phyloP scores from a whole-genome alignment of 225 moss, liverwort and hornwort genomes.

The Rhytidiadelphus loreus region DNA sequence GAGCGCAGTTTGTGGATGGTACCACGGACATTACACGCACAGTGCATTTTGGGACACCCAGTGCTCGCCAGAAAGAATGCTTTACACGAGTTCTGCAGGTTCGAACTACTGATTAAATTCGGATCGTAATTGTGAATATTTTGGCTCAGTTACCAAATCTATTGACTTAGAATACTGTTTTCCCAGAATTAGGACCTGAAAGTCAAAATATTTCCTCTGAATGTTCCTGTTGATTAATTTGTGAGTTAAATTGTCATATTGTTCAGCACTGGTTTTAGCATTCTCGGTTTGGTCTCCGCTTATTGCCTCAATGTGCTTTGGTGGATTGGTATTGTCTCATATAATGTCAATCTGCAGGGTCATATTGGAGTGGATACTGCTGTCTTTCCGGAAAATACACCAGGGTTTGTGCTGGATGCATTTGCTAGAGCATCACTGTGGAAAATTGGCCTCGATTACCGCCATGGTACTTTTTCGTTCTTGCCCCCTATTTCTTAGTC shows the following conservation, averaged over 20 bases:
- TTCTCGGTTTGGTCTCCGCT: background rate
- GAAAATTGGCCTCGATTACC: slow-evolving; percentile 98
- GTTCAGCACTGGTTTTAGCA: background rate
- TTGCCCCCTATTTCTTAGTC: too few relatives aligned
- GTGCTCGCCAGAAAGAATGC: slow-evolving; percentile 71
- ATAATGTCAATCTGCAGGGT: slow-evolving; percentile 47
- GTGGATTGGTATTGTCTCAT: background rate
- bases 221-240: background rate
- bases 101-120: background rate
- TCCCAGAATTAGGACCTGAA: background rate
- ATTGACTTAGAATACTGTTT: background rate
- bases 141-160: background rate
- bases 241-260: background rate
- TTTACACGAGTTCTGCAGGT: slow-evolving; percentile 96
- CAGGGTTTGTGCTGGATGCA: slow-evolving; percentile 94
- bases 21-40: slow-evolving; percentile 98
- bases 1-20: slow-evolving; percentile 93
- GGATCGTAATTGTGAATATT: background rate
- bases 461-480: slow-evolving; percentile 60
- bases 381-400: slow-evolving; percentile 89
- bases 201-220: background rate
- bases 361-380: slow-evolving; percentile 91
- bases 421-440: slow-evolving; percentile 85
- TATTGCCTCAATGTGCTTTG: background rate
- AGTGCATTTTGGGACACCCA: slow-evolving; percentile 88